These are phyloP conservation scores for Gynostemma pentaphyllum DNA, from an alignment of 306 rosid genomes.

Conservation along the genomic window DNA sequence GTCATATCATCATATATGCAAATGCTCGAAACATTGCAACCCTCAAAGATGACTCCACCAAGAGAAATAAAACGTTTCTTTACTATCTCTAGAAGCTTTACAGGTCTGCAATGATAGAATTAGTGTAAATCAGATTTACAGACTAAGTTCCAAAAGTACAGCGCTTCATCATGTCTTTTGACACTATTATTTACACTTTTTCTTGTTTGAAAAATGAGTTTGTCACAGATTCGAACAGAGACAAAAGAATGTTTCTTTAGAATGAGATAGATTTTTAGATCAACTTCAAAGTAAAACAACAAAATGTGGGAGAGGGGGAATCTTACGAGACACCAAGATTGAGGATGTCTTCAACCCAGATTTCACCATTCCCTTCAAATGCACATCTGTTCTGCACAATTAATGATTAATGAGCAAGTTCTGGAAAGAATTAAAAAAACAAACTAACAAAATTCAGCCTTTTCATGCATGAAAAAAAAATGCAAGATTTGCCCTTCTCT, in stretches of 20 bases:
- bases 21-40: slow-evolving; percentile 45
- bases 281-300: too few relatives aligned
- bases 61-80: slow-evolving; percentile 68
- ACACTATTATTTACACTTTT: too few relatives aligned
- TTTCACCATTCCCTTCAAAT: slow-evolving; percentile 81
- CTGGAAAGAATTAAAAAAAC: not conserved
- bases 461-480: too few relatives aligned
- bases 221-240: too few relatives aligned
- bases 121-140: not conserved
- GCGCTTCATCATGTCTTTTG: not conserved
- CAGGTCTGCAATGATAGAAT: slow-evolving; percentile 46
- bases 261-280: too few relatives aligned
- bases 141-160: not conserved
- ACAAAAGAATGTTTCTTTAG: too few relatives aligned
- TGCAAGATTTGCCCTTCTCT: too few relatives aligned
- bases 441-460: not conserved
- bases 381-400: slow-evolving; percentile 87
- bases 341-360: slow-evolving; percentile 89
- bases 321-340: slow-evolving; percentile 94
- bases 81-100: slow-evolving; percentile 61
- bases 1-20: slow-evolving; percentile 65
- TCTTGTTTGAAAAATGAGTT: too few relatives aligned
- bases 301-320: slow-evolving; percentile 10
- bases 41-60: slow-evolving; percentile 77
- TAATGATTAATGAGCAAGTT: slow-evolving; percentile 4